Base-by-base conservation (phyloP, 2,329 filamentous ascomycete species). In the Periconia digitata region DNA sequence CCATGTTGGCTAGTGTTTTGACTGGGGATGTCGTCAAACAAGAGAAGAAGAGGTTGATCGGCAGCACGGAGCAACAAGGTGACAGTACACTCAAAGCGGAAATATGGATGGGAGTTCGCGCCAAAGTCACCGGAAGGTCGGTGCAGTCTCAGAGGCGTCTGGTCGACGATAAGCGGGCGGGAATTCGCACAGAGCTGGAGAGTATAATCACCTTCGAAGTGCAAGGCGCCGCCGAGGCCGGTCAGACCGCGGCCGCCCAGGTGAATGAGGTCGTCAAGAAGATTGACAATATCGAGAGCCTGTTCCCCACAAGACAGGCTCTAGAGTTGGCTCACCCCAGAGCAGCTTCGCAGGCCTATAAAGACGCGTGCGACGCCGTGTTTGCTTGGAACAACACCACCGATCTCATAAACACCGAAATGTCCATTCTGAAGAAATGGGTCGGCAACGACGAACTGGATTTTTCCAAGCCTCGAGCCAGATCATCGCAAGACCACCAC, bases 311-410 rank as follows among this genome's bases (percentile, higher is more conserved):
- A 1, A 85, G 86, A 66, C 80, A 83, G 49, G 83, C 88, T 6
- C 81, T 99, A 51, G 84, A 88, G 53, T 72, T 78, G 2, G 87
- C 87, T 18, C 88, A 96, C 67, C 87, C 90, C 20, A 76, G 86
- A 35, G 89, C 90, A 44, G 85, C 83, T 22, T 95, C 91, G 1
- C 79, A 83, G 23, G 81, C 85, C 23, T 99, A 92, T 73, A 80
- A 82, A 53, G 86, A 92, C 53, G 90, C 90, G 22, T 94, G 88
- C 63, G 89, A 95, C 67, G 87, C 92, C 41, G 87, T 99, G 56
- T 85, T 96, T 53, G 86, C 92, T 3, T 99, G 94, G 94, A 87
- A 96, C 77, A 99, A 97, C 72, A 96, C 92, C 43, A 96, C 92
- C 24, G 86, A 92, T 66, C 85, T 96, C 66, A 97, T 99, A 78